phyloP scores from a whole-genome alignment of 192 early-diverging fungal genomes.

The Pilaira anomala region DNA sequence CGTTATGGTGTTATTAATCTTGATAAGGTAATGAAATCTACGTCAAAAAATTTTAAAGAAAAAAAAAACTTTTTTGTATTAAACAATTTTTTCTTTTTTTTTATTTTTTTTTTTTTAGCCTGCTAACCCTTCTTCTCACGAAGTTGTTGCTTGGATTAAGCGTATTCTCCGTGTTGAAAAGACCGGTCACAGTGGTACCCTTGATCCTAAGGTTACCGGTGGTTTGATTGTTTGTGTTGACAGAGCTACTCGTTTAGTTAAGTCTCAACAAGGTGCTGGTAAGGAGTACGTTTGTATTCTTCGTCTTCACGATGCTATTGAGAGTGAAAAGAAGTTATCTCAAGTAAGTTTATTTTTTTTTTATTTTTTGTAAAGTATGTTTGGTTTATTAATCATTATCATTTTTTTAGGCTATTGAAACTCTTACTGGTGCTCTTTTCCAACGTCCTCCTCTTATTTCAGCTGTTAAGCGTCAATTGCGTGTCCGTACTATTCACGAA shows the following conservation, averaged over 20 bases:
- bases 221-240: constrained; percentile 99
- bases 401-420: constrained; percentile 94
- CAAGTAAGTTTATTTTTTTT: constrained; percentile 49
- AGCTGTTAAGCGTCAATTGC: constrained; percentile 98
- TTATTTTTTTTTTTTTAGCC: constrained; percentile 45
- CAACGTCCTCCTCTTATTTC: constrained; percentile 98
- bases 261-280: constrained; percentile 98
- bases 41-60: not conserved
- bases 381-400: constrained; percentile 30
- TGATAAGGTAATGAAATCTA: constrained; percentile 66
- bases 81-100: not conserved
- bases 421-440: constrained; percentile 97
- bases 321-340: constrained; percentile 82
- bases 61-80: not conserved
- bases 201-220: constrained; percentile 99
- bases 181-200: constrained; percentile 97
- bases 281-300: constrained; percentile 98
- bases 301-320: constrained; percentile 92
- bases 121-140: constrained; percentile 98
- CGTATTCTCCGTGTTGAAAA: constrained; percentile 97
- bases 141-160: constrained; percentile 99
- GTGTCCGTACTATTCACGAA: constrained; percentile 97
- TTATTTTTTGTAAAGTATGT: not conserved
- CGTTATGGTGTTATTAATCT: constrained; percentile 98
- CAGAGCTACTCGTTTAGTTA: constrained; percentile 96